phyloP scores from a whole-genome alignment of 371 early-diverging fungal species.

The Lichtheimia hyalospora region DNA sequence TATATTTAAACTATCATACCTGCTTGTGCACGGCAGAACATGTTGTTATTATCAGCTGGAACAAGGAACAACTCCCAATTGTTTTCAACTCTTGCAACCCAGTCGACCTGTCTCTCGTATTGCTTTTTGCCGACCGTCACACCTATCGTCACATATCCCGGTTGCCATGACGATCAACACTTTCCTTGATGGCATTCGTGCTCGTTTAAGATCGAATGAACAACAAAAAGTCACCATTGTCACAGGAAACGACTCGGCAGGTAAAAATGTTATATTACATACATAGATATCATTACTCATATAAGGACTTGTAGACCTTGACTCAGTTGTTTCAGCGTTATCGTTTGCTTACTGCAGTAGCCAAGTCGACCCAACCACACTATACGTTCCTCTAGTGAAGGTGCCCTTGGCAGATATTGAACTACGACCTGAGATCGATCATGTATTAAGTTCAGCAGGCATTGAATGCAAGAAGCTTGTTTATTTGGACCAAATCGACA shows the following conservation, averaged over 20 bases:
- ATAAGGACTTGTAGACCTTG: constrained; percentile 57
- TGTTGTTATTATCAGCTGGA: background rate
- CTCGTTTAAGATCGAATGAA: background rate
- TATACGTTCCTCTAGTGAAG: constrained; percentile 58
- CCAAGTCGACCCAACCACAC: constrained; percentile 7
- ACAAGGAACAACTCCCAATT: no score
- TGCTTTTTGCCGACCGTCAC: no score
- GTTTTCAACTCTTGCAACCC: no score
- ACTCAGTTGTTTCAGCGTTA: constrained; percentile 65
- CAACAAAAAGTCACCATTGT: constrained; percentile 33
- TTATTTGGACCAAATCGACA: constrained; percentile 27
- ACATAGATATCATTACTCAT: background rate
- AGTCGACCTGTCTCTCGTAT: no score
- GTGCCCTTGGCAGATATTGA: constrained; percentile 61
- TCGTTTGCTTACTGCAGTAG: constrained; percentile 51
- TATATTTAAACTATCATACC: background rate
- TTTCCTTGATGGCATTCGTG: background rate
- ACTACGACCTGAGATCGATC: constrained; percentile 66
- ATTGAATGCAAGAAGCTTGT: constrained; percentile 23
- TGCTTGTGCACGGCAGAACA: constrained; percentile 6
- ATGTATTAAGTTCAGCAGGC: constrained; percentile 35
- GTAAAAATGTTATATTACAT: constrained; percentile 22
- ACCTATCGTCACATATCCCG: no score
- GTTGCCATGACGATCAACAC: background rate
- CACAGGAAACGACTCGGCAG: constrained; percentile 75